phyloP scores from a whole-genome alignment of 2,329 filamentous ascomycete genomes.

The Gremmenia infestans region DNA sequence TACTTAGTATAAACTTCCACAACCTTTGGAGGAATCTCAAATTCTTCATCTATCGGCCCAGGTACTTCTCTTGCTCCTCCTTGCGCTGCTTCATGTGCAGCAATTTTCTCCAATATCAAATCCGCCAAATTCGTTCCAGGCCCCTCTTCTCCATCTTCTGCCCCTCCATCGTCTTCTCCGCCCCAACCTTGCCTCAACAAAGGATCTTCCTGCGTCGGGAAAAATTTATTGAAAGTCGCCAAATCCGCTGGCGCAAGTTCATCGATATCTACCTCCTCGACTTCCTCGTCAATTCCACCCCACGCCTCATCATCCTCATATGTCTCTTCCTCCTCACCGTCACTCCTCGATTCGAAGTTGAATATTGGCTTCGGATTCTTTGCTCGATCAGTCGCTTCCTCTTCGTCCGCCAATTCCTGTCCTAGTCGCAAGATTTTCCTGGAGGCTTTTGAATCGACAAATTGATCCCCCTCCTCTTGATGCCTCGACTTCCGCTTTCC shows the following conservation, averaged over 20 bases:
- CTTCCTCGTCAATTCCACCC: slow-evolving; percentile 72
- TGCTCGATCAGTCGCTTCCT: slow-evolving; percentile 46
- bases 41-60: slow-evolving; percentile 62
- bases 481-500: slow-evolving; percentile 60
- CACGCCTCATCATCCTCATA: slow-evolving; percentile 60
- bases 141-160: slow-evolving; percentile 40
- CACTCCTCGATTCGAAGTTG: slow-evolving; percentile 72
- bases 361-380: slow-evolving; percentile 60
- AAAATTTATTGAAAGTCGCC: slow-evolving; percentile 85
- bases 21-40: slow-evolving; percentile 84
- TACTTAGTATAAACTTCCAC: slow-evolving; percentile 91
- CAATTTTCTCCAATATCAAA: slow-evolving; percentile 90
- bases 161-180: slow-evolving; percentile 30
- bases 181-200: slow-evolving; percentile 30
- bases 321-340: slow-evolving; percentile 45
- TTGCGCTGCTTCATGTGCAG: slow-evolving; percentile 72
- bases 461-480: slow-evolving; percentile 60
- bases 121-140: slow-evolving; percentile 79
- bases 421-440: slow-evolving; percentile 85
- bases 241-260: slow-evolving; percentile 83
- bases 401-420: slow-evolving; percentile 82
- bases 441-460: slow-evolving; percentile 83
- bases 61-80: slow-evolving; percentile 30
- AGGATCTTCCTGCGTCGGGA: slow-evolving; percentile 59
- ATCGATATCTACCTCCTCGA: slow-evolving; percentile 53